Evolutionary conservation across 768 basidiomycete species (phyloP), one percentile per base, ranked within the genome.

Genomic region (Lentinula edodes): DNA sequence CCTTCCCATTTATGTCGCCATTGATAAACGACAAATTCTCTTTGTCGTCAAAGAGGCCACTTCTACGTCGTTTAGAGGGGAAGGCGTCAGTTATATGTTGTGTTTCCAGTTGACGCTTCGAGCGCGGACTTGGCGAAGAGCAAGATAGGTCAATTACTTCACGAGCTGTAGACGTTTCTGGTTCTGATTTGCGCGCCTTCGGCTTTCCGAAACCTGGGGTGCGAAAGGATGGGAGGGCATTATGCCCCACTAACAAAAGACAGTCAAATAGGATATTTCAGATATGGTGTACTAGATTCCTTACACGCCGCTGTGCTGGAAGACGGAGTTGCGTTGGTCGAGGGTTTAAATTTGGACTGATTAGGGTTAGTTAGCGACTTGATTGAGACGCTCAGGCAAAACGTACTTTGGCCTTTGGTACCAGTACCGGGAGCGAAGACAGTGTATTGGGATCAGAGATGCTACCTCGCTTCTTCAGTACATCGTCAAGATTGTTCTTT

Each of bases 341-440:
- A 78, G 13, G 81, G 81, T 66, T 80, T 82, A 65, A 82, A 82
- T 70, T 79, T 81, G 48, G 76, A 76, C 7, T 67, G 54, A 61
- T 69, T 42, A 16, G 10, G 15, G 10, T 28, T 18, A 64, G 66
- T 54, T 65, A 36, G 28, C 16, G 48, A 58, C 28, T 68, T 58
- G 65, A 70, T 13, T 9, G 66, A 66, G 65, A 65, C 28, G 42
- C 63, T 69, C n/a, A 62, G 63, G 45, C 65, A 23, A 43, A 45
- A 42, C 16, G 28, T 58, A 70, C 70, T 66, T 71, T 74, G 62
- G 58, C 2, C 56, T 68, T 43, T 50, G 51, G 55, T 42, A 53
- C 20, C 5, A 35, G 51, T 13, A 9, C 32, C 2, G 51, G 18
- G 32, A 52, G 28, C 51, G 66, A 35, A 46, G 61, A 18, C 1